A percentile compares a stretch with the other conserved stretches of the same genome.
phyloP scores from a whole-genome alignment of 176 grass and related monocot species.

The Secale cereale region DNA sequence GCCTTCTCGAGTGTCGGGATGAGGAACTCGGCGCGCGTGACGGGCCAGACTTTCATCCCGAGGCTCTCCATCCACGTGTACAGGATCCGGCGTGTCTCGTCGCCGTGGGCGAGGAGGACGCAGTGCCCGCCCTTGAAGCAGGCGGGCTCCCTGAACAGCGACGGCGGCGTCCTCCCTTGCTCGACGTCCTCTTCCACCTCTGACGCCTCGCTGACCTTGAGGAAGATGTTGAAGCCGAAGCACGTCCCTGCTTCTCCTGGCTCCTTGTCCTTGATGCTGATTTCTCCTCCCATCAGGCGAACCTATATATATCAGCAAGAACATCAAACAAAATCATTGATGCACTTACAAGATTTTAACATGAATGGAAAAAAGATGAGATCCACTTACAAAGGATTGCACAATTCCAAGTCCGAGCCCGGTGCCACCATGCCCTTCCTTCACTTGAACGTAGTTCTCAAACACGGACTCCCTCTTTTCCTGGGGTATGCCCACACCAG shows the following conservation, averaged over 20 bases:
- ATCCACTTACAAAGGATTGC: constrained; percentile 71
- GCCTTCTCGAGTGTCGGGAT: constrained; percentile 38
- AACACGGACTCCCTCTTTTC: constrained; percentile 75
- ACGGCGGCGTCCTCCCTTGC: not conserved
- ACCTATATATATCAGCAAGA: constrained; percentile 32
- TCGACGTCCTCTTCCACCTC: constrained; percentile 23
- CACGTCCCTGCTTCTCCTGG: constrained; percentile 59
- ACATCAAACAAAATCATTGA: not conserved
- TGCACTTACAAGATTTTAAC: not conserved
- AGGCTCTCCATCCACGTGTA: constrained; percentile 65
- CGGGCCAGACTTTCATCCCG: constrained; percentile 57
- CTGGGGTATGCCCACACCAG: constrained; percentile 61
- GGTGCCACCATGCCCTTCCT: constrained; percentile 63
- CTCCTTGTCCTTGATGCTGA: constrained; percentile 67
- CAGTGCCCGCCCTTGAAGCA: constrained; percentile 54
- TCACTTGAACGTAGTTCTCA: constrained; percentile 83
- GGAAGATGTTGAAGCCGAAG: constrained; percentile 68
- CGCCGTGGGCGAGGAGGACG: constrained; percentile 55
- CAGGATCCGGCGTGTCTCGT: constrained; percentile 61
- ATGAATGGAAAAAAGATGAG: not conserved
- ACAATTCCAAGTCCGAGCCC: constrained; percentile 87
- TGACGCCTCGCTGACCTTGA: constrained; percentile 38
- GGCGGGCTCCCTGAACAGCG: constrained; percentile 18
- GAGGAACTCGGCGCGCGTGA: constrained; percentile 34
- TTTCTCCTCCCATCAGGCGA: constrained; percentile 86